Base-by-base conservation (phyloP, 208 protist genomes). In the Leishmania lainsoni region DNA sequence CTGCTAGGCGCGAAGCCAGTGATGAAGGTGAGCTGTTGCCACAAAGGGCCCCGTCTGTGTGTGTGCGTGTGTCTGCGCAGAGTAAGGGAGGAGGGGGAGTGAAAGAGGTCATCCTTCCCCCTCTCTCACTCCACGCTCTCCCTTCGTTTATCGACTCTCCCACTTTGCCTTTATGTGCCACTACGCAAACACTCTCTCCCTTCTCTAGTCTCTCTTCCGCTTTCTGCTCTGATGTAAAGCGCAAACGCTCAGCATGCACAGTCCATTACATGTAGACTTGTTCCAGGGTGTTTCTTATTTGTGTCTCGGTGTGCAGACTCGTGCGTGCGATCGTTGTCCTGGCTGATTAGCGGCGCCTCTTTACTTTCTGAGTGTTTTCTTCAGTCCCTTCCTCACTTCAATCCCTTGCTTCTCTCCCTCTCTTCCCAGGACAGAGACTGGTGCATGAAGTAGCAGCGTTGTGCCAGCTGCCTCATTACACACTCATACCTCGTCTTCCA, bases 141-240 rank as follows among this genome's bases (percentile, higher is more conserved):
- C 52, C 52, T 63, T n/a, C 58, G 0, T n/a, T n/a, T 63, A 26
- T 63, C 51, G 51, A 16, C 51, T 54, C 51, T 54, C 14, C 51
- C 12, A 54, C 14, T 54, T 39, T 35, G n/a, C 70, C 75, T 78
- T 52, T 14, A 74, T 14, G 14, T 35, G 22, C 22, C 1, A 20
- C 22, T 59, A 48, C 35, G 22, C 63, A 22, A 0, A 10, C 63
- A n/a, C 35, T 26, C 68, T 52, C 42, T 39, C 39, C 16, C 32
- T 22, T 48, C 22, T 35, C 17, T 49, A 22, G 16, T 72, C 42
- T 2, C 68, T 16, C n/a, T 71, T 22, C 17, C 66, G 29, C 66
- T 3, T 71, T 48, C 39, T 71, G 16, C 20, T 63, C n/a, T 63
- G 52, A 70, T 79, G 72, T 86, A 65, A 29, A 79, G n/a, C 26